A percentile compares a stretch with the other conserved stretches of the same genome.
Conservation (phyloP, 768 basidiomycete species). For the Kwoniella sp. region DNA sequence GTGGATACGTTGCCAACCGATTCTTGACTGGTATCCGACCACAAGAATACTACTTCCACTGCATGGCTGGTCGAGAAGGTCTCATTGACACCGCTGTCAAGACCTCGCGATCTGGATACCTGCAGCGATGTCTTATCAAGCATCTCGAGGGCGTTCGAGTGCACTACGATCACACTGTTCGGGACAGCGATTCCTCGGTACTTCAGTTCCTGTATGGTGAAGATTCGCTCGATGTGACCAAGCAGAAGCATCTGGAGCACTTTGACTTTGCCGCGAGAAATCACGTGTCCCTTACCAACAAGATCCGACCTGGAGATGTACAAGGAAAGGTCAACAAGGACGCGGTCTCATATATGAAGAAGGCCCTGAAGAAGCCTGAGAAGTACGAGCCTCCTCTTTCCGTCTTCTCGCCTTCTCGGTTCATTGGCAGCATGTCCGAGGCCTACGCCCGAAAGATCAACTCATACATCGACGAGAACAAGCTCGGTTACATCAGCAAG, state of each 20-base stretch:
- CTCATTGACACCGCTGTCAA: conserved; percentile 99
- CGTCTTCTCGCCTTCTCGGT: conserved; percentile 69
- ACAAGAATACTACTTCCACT: conserved; percentile 99
- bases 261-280: conserved; percentile 93
- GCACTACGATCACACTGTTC: conserved; percentile 96
- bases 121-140: conserved; percentile 97
- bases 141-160: conserved; percentile 94
- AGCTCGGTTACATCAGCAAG: conserved; percentile 55
- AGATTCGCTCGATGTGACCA: conserved; percentile 92
- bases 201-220: conserved; percentile 98
- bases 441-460: conserved; percentile 76
- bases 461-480: conserved; percentile 72
- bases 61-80: conserved; percentile 99
- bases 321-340: conserved; percentile 57
- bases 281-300: conserved; percentile 68
- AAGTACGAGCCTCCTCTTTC: conserved; percentile 69
- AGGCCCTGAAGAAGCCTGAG: conserved; percentile 72
- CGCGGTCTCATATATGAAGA: conserved; percentile 79
- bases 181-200: conserved; percentile 85
- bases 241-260: conserved; percentile 88
- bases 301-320: conserved; percentile 61
- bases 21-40: conserved; percentile 98
- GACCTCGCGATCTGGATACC: conserved; percentile 94
- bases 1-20: conserved; percentile 95
- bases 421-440: conserved; percentile 87